Base-by-base conservation (phyloP, 345 rosid genomes). In the Moricandia moricandioides region DNA sequence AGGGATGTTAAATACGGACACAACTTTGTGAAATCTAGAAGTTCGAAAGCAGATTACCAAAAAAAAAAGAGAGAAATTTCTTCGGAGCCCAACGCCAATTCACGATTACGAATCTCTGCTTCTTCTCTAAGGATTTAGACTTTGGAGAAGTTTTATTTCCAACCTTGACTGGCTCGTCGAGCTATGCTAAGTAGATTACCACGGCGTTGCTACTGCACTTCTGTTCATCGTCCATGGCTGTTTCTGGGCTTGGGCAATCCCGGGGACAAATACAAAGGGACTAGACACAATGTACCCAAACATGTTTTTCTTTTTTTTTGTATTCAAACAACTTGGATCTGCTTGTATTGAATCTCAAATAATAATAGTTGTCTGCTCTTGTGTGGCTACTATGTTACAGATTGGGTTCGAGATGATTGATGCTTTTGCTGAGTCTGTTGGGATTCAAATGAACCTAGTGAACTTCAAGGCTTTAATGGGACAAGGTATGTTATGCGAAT, bases 211-310 rank as follows among this genome's bases (percentile, higher is more conserved):
- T 86, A 89, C 70, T 87, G 88, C 81, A 81, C 85, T 71, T 74
- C 67, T 64, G 79, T 83, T 47, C 24, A 80, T 2, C 83, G 79
- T 61, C 96, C 92, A 16, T 93, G 98, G 94, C 86, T 91, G 27
- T 88, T 93, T 77, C 78, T 89, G 9, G 97, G 97, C 21, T 73
- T 93, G 78, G 98, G 96, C 2, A 93, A 93, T 71, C 98, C 96
- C 1, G 96, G 97, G 1, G 92, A 91, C 14, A 93, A 91, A 78
- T 91, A 77, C 80, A 81, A 81, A 74, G 91, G 91, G 72, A 91
- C 97, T 14, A 79, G 96, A 74, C 90, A 91, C 85, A 91, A 93
- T 82, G 98, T 91, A 82, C 12, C 13, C 16, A 62, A 65, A 16
- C 47, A 45, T 45, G 43, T 57, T 33, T n/a, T n/a, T n/a, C n/a